Evolutionary conservation across 768 basidiomycete genomes (phyloP).

Genomic region (Suillus fuscotomentosus): DNA sequence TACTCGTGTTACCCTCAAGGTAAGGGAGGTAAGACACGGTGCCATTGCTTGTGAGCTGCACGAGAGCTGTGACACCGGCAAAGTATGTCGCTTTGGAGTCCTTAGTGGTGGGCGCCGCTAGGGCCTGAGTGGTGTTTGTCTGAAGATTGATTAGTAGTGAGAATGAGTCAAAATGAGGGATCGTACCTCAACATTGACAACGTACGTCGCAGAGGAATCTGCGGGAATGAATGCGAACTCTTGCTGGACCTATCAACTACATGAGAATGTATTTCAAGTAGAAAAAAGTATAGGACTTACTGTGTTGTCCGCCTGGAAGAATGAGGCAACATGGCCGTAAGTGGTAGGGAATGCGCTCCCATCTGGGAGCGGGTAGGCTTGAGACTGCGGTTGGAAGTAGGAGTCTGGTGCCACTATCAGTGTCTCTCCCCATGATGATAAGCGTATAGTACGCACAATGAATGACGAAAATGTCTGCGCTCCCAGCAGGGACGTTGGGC

Average conservation of each 20-base stretch:
- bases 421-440: too few species aligned
- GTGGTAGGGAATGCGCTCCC: slow-evolving; percentile 62
- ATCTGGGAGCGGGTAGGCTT: slow-evolving; percentile 48
- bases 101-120: slow-evolving; percentile 59
- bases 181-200: slow-evolving; percentile 65
- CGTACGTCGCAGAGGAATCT: slow-evolving; percentile 69
- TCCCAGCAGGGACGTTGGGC: slow-evolving; percentile 64
- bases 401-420: slow-evolving; percentile 46
- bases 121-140: slow-evolving; percentile 62
- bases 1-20: slow-evolving; percentile 39
- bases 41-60: slow-evolving; percentile 67
- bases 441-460: slow-evolving; percentile 59
- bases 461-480: slow-evolving; percentile 79
- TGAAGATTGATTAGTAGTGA: slow-evolving; percentile 15
- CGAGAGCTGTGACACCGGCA: slow-evolving; percentile 56
- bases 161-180: too few species aligned
- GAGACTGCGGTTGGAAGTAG: slow-evolving; percentile 72
- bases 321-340: slow-evolving; percentile 67
- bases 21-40: slow-evolving; percentile 61
- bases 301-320: slow-evolving; percentile 52
- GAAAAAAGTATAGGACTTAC: slow-evolving; percentile 33
- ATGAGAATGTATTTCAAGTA: not conserved
- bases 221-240: slow-evolving; percentile 79
- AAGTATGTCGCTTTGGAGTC: slow-evolving; percentile 63
- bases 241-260: slow-evolving; percentile 51